phyloP scores from a whole-genome alignment of 169 alveolate genomes.

The Theileria parva region DNA sequence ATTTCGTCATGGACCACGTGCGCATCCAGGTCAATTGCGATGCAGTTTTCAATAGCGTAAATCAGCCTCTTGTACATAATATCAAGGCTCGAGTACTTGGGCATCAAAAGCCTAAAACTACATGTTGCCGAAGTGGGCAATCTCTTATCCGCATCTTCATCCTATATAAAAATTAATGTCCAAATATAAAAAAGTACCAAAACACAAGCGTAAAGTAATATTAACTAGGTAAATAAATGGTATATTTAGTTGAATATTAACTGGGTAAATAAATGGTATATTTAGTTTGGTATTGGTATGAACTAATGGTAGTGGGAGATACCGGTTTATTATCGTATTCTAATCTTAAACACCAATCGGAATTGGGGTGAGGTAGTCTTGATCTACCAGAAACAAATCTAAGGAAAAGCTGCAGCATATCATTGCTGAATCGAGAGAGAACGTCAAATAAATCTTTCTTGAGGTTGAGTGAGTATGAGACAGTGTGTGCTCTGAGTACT shows the following conservation, averaged over 20 bases:
- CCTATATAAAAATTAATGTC: background rate
- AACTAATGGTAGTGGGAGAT: background rate
- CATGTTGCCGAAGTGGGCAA: slow-evolving; percentile 90
- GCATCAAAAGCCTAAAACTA: slow-evolving; percentile 85
- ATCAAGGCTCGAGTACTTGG: slow-evolving; percentile 82
- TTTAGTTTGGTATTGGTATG: background rate
- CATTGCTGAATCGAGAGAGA: slow-evolving; percentile 82
- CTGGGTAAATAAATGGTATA: background rate
- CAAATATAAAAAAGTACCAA: no score
- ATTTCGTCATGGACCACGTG: slow-evolving; percentile 63
- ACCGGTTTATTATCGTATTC: slow-evolving; percentile 74
- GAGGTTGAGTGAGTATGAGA: slow-evolving; percentile 77
- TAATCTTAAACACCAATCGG: slow-evolving; percentile 85
- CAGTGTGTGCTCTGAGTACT: slow-evolving; percentile 83
- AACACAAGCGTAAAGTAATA: background rate
- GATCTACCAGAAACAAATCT: slow-evolving; percentile 90
- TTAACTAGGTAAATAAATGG: background rate
- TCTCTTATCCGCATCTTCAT: slow-evolving; percentile 73
- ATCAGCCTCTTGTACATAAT: slow-evolving; percentile 82
- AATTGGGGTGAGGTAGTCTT: slow-evolving; percentile 83
- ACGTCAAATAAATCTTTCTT: slow-evolving; percentile 83
- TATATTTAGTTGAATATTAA: background rate
- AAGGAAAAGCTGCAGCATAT: slow-evolving; percentile 83
- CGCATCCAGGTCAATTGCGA: slow-evolving; percentile 89
- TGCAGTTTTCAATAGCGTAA: slow-evolving; percentile 87